A percentile compares a stretch with the other conserved stretches of the same genome.
These are phyloP conservation scores for Ceratobasidium sp. DNA, from an alignment of 1,284 basidiomycete species.

Conservation along the genomic window DNA sequence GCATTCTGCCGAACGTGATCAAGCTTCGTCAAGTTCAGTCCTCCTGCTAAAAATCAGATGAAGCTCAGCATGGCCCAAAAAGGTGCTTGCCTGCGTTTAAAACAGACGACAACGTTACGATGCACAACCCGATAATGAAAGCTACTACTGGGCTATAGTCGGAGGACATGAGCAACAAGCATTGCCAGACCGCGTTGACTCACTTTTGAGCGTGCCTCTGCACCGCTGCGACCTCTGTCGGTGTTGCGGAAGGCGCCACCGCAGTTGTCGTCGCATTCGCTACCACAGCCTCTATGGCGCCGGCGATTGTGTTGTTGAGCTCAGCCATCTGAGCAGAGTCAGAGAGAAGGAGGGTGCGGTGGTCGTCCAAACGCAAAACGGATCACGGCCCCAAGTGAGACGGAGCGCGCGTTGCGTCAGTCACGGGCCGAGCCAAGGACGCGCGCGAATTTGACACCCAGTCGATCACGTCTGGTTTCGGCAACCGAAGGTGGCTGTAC, in stretches of 20 bases:
- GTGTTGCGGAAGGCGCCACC: slow-evolving; percentile 9
- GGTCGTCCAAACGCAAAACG: background rate
- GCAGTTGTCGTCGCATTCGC: slow-evolving; percentile 2
- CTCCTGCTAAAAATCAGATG: slow-evolving; percentile 51
- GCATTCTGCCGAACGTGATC: slow-evolving; percentile 73
- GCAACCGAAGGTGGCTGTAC: slow-evolving; percentile 9
- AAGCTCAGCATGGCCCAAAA: background rate
- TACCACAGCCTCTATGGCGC: background rate
- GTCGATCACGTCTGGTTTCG: slow-evolving; percentile 30
- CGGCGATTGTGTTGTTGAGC: background rate
- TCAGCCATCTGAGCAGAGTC: background rate
- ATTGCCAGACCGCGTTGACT: background rate
- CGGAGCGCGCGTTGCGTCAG: slow-evolving; percentile 11
- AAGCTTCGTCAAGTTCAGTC: slow-evolving; percentile 82
- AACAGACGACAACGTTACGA: slow-evolving; percentile 78
- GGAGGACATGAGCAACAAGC: background rate
- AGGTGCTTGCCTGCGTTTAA: slow-evolving; percentile 71
- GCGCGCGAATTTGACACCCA: background rate
- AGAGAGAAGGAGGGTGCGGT: background rate
- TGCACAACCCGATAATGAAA: slow-evolving; percentile 79
- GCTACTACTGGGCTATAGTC: slow-evolving; percentile 69
- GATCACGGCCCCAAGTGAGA: slow-evolving; percentile 22
- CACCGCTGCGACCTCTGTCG: background rate
- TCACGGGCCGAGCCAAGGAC: slow-evolving; percentile 17
- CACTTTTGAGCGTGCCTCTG: slow-evolving; percentile 28